Evolutionary conservation across 2,329 filamentous ascomycete genomes (phyloP), one percentile per base, ranked within the genome.

Genomic region (Bipolaris victoriae): DNA sequence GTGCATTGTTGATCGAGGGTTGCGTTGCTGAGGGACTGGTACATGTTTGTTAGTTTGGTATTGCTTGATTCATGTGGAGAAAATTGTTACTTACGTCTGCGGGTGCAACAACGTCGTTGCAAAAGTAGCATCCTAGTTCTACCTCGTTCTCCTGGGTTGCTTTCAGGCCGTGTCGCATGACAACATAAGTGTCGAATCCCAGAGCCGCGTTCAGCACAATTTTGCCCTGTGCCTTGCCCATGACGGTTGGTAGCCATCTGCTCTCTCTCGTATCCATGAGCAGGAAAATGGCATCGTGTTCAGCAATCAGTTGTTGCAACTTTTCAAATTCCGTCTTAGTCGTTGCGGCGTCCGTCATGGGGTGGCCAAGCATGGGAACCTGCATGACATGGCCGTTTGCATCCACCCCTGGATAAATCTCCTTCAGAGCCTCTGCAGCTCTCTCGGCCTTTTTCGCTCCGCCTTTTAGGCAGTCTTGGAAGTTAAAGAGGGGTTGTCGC

Each of bases 1-100:
- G 95, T 99, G 77, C 95, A 99, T 78, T 98, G 95, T 75, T 99
- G 95, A 74, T 99, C 95, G 10, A 99, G 87, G 0, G 95, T 98
- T 67, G 93, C 91, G 70, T 97, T 92, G 77, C 94, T 97, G 72
- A 97, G 85, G 2, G 92, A 97, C 91, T 96, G 52, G 20, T 26
- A 11, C 5, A 29, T 57, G 52, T 53, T 49, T 36, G 52, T 36
- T 24, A 20, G 10, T 26, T 20, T 11, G 29, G 29, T 13, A 10
- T 7, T 18, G 7, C 1, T 29, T 29, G 0, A 7, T 5, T 16
- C 11, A 24, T 9, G 3, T 3, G n/a, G 3, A 15, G 3, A 11
- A 54, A 41, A 50, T 56, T 59, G 58, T 20, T 3, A 84, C 89
- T 86, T 80, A 96, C 93, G 79, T 98, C 92, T 61, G 89, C 89